Base-by-base conservation (phyloP, 208 protist genomes). In the Trypanosoma vivax region DNA sequence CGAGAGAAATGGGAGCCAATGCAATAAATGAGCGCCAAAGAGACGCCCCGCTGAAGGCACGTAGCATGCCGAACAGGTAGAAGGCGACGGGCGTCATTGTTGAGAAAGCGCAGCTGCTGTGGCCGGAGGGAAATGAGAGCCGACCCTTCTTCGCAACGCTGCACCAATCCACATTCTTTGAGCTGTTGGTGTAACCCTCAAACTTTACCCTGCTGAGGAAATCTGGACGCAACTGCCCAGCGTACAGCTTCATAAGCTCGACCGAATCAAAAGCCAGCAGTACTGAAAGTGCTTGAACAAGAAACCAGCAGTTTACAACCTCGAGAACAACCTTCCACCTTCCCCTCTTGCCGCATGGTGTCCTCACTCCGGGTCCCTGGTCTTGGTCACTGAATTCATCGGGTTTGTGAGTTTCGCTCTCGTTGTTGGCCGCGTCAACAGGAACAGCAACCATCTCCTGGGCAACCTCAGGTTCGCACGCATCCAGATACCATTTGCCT, bases 61-160 rank as follows among this genome's bases (percentile, higher is more conserved):
- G 10, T 21, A 34, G 50, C 2, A 77, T 31, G 2, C 50, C 21
- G 5, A 88, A 47, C 0, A 70, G 47, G 3, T 81, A 69, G 33
- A 75, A 64, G 14, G 59, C 55, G 57, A 76, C 65, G 30, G 64
- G 64, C 30, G 61, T 38, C 28, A 63, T 41, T n/a, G 59, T 54
- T 18, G 73, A 50, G 54, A 91, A 91, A 13, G 75, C 54, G 3
- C 79, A 40, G 14, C 60, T 61, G 14, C 71, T 77, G 65, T 91
- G 83, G 3, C 83, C 83, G 4, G 56, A 71, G n/a, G 83, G 83
- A 59, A 90, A 90, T 23, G 66, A 79, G 6, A 63, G 34, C n/a
- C 55, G 45, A 27, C 64, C 64, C 42, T 70, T 43, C 16, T 63
- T 38, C 16, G 76, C 74, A n/a, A 72, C 76, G 27, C 76, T 52